Percentiles rank a stretch among this genome's conserved stretches.
phyloP scores from a whole-genome alignment of 352 stramenopile genomes.

The Phytophthora nicotianae region DNA sequence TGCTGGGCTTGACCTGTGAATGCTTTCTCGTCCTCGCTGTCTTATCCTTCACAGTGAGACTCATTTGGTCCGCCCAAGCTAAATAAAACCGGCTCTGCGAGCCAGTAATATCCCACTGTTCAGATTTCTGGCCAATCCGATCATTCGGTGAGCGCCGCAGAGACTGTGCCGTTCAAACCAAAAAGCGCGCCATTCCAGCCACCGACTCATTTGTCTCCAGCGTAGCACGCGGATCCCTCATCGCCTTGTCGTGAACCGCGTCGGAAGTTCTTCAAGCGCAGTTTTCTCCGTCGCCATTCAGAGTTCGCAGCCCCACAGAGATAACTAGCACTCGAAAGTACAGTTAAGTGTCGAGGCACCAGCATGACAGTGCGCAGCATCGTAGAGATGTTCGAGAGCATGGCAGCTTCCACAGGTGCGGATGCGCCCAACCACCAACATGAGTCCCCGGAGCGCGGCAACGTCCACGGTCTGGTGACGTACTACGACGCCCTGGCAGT shows the following conservation, averaged over 20 bases:
- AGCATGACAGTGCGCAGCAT: constrained; percentile 45
- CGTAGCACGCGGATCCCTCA: constrained; percentile 13
- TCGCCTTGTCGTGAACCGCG: constrained; percentile 20
- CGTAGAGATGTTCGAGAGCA: constrained; percentile 41
- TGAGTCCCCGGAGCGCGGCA: constrained; percentile 21
- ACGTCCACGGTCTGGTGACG: constrained; percentile 35
- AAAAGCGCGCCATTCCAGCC: constrained; percentile 33
- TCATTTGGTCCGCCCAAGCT: constrained; percentile 19
- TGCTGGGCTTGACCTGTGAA: not conserved
- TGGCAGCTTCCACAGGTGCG: constrained; percentile 17
- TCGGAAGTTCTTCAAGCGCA: constrained; percentile 34
- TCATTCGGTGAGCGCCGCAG: not conserved
- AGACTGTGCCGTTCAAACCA: constrained; percentile 17
- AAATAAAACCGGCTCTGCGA: constrained; percentile 25
- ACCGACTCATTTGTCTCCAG: constrained; percentile 21
- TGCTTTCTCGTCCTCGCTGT: constrained; percentile 5
- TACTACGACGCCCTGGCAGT: constrained; percentile 38
- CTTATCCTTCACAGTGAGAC: constrained; percentile 10
- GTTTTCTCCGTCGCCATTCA: constrained; percentile 30
- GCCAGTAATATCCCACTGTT: constrained; percentile 22
- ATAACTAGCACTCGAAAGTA: constrained; percentile 8
- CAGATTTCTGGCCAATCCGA: constrained; percentile 27
- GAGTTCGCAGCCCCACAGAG: constrained; percentile 10
- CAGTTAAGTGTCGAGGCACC: constrained; percentile 4
- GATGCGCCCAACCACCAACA: constrained; percentile 5